phyloP scores from a whole-genome alignment of 768 basidiomycete genomes.

The Leccinum uliginosum region DNA sequence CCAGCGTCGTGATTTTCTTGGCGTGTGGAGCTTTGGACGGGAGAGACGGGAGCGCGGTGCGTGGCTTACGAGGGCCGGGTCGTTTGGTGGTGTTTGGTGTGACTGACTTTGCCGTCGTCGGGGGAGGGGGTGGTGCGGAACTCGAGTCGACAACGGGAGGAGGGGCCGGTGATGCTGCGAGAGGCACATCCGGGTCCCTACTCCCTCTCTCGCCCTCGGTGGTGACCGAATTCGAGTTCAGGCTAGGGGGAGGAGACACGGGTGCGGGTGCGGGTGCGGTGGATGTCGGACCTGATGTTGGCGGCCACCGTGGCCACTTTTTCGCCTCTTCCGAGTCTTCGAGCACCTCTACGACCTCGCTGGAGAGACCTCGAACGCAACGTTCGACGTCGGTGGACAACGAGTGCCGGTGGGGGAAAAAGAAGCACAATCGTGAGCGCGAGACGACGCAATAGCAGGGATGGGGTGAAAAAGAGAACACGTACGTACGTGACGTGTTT shows the following conservation, averaged over 20 bases:
- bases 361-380: constrained; percentile 27
- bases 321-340: constrained; percentile 73
- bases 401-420: too few relatives aligned
- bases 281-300: constrained; percentile 2
- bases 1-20: constrained; percentile 78
- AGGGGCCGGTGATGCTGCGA: not conserved
- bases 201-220: not conserved
- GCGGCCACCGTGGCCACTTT: constrained; percentile 61
- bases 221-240: not conserved
- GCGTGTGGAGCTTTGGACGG: constrained; percentile 48
- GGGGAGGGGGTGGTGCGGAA: not conserved
- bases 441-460: not conserved
- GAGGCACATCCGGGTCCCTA: not conserved
- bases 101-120: not conserved
- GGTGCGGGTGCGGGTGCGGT: not conserved
- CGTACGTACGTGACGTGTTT: constrained; percentile 68
- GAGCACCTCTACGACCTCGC: constrained; percentile 70
- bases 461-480: constrained; percentile 1
- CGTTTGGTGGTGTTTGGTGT: constrained; percentile 34
- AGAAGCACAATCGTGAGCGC: not conserved
- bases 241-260: constrained; percentile 1
- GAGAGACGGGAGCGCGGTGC: constrained; percentile 49
- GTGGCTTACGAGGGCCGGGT: constrained; percentile 66
- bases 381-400: not conserved
- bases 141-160: not conserved